These are phyloP conservation scores for Dalechampia spathulata DNA, from an alignment of 441 rosid genomes.

Conservation along the genomic window DNA sequence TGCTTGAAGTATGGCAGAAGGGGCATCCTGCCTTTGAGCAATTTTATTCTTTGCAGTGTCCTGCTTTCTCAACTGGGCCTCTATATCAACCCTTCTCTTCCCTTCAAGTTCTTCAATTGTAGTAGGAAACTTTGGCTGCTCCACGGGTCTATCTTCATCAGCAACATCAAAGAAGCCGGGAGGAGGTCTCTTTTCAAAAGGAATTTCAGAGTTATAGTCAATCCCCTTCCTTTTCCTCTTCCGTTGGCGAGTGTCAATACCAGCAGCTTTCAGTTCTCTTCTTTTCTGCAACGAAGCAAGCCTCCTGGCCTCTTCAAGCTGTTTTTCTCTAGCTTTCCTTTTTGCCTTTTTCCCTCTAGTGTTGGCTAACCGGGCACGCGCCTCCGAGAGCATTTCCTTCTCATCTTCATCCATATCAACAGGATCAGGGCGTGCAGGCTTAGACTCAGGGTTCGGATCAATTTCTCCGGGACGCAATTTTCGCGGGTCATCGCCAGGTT, in stretches of 20 bases:
- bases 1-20: conserved; percentile 89
- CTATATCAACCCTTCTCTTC: conserved; percentile 80
- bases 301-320: conserved; percentile 97
- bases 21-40: conserved; percentile 92
- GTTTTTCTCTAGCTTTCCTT: conserved; percentile 97
- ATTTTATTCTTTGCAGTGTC: conserved; percentile 85
- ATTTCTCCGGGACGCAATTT: conserved; percentile 97
- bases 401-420: conserved; percentile 99
- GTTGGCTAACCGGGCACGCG: conserved; percentile 91
- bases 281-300: conserved; percentile 98
- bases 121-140: conserved; percentile 75
- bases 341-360: conserved; percentile 97
- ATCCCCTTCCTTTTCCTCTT: conserved; percentile 90
- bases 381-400: conserved; percentile 99
- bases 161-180: conserved; percentile 86
- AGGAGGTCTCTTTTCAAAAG: conserved; percentile 96
- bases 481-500: conserved; percentile 91
- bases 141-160: conserved; percentile 86
- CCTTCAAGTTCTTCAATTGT: conserved; percentile 97
- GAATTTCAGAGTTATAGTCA: conserved; percentile 94
- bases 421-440: conserved; percentile 99
- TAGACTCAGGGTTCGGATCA: conserved; percentile 94
- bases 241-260: conserved; percentile 70
- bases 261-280: conserved; percentile 97
- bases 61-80: conserved; percentile 82